Conservation (phyloP, 495 filamentous ascomycete genomes). For the Penicillium steckii region DNA sequence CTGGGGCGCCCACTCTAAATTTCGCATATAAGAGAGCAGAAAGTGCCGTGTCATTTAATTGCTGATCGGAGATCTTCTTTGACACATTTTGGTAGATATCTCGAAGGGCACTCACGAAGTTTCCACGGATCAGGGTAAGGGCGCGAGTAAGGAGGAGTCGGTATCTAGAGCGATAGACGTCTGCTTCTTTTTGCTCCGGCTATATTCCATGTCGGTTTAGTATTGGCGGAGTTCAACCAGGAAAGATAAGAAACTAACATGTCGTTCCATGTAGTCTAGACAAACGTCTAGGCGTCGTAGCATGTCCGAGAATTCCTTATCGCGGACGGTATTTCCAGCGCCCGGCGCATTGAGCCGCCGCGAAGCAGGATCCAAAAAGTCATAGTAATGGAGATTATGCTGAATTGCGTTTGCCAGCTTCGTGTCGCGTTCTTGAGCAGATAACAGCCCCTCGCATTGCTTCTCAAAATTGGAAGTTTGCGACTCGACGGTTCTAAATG, state of each 20-base stretch:
- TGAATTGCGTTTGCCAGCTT: conserved; percentile 77
- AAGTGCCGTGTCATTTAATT: conserved; percentile 74
- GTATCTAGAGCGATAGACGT: conserved; percentile 74
- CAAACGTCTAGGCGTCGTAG: conserved; percentile 81
- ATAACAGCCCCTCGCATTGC: conserved; percentile 82
- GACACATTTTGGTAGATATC: conserved; percentile 70
- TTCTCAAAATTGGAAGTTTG: conserved; percentile 90
- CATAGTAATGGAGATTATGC: conserved; percentile 85
- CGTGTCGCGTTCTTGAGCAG: conserved; percentile 73
- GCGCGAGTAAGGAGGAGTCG: conserved; percentile 68
- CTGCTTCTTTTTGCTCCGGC: conserved; percentile 80
- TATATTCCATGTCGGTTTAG: conserved; percentile 33
- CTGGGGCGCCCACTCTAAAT: conserved; percentile 66
- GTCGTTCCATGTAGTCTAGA: conserved; percentile 81
- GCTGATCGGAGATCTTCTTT: conserved; percentile 66
- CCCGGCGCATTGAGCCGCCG: conserved; percentile 88
- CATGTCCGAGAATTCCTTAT: conserved; percentile 81
- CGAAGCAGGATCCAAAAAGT: conserved; percentile 87
- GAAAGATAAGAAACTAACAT: conserved; percentile 57
- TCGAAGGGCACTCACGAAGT: conserved; percentile 70
- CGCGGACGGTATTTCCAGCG: conserved; percentile 76
- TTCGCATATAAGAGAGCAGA: conserved; percentile 77
- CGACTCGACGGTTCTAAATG: conserved; percentile 80
- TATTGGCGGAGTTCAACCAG: not conserved
- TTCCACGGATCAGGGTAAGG: conserved; percentile 79